phyloP scores from a whole-genome alignment of 805 yeast species.

The Kodamaea kakaduensis region DNA sequence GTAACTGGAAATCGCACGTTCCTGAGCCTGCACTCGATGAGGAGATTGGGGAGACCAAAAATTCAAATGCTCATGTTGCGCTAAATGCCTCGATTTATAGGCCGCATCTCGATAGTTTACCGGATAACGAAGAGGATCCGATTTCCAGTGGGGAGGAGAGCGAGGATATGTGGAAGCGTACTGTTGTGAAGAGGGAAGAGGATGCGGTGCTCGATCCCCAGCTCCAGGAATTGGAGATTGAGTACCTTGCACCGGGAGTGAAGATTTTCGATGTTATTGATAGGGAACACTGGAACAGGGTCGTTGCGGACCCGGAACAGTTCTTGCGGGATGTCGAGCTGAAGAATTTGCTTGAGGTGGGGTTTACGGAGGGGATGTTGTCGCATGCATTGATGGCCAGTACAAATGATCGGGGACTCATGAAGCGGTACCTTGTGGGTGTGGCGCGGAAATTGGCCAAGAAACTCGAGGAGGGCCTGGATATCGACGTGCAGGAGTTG shows the following conservation, averaged over 20 bases:
- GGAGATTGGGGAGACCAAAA: constrained; percentile 32
- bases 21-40: constrained; percentile 30
- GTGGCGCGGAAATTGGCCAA: constrained; percentile 1
- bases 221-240: not conserved
- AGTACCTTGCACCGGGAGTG: constrained; percentile 8
- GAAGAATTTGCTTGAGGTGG: constrained; percentile 9
- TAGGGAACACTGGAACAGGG: constrained; percentile 1
- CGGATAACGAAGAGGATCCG: constrained; percentile 2
- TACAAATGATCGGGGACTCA: constrained; percentile 6
- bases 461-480: not conserved
- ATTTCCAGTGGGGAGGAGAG: not conserved
- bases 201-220: not conserved
- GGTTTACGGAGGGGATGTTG: constrained; percentile 11
- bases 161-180: not conserved
- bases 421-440: constrained; percentile 5
- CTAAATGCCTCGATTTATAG: constrained; percentile 4
- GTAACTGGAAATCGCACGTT: constrained; percentile 4
- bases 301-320: constrained; percentile 5
- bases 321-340: constrained; percentile 1
- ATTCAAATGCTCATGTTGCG: constrained; percentile 15
- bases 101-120: constrained; percentile 5
- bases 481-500: constrained; percentile 1
- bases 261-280: constrained; percentile 4
- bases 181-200: too few relatives aligned
- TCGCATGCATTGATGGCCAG: constrained; percentile 11